A percentile compares a stretch with the other conserved stretches of the same genome.
Conservation (phyloP, 768 basidiomycete genomes). For the Polyporus arcularius region DNA sequence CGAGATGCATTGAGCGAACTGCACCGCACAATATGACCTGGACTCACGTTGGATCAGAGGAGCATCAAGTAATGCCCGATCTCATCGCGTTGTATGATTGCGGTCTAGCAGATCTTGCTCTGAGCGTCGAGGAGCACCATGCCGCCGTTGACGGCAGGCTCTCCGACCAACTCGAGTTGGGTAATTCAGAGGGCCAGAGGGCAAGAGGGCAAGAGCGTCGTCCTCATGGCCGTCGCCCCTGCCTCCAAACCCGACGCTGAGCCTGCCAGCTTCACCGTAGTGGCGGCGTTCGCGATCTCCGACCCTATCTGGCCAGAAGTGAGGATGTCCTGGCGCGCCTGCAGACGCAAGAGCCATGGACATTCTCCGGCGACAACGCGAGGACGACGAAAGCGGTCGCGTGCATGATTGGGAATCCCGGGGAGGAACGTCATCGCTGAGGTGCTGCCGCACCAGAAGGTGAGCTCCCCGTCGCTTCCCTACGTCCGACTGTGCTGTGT, state of each 20-base stretch:
- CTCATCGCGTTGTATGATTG: no score
- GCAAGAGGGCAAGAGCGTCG: slow-evolving; percentile 72
- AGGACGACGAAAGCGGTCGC: slow-evolving; percentile 74
- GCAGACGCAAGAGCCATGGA: slow-evolving; percentile 61
- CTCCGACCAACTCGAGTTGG: slow-evolving; percentile 38
- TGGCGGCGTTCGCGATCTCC: slow-evolving; percentile 60
- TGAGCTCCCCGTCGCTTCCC: slow-evolving; percentile 22
- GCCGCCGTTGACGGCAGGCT: slow-evolving; percentile 35
- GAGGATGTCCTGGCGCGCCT: slow-evolving; percentile 52
- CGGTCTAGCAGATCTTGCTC: no score
- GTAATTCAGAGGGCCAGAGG: no score
- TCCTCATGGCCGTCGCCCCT: slow-evolving; percentile 52
- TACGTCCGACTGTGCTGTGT: neutral
- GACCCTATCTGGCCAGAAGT: slow-evolving; percentile 68
- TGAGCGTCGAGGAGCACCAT: slow-evolving; percentile 48
- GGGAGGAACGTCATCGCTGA: slow-evolving; percentile 71
- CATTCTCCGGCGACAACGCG: slow-evolving; percentile 81
- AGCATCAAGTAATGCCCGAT: no score
- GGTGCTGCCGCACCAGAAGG: slow-evolving; percentile 83
- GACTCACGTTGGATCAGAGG: no score
- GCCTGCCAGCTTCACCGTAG: slow-evolving; percentile 32
- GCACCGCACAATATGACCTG: no score
- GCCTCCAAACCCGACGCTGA: neutral
- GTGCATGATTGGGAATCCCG: slow-evolving; percentile 62
- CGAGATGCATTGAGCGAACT: no score